Base-by-base conservation (phyloP, 805 yeast genomes). In the Saturnispora quitensis region DNA sequence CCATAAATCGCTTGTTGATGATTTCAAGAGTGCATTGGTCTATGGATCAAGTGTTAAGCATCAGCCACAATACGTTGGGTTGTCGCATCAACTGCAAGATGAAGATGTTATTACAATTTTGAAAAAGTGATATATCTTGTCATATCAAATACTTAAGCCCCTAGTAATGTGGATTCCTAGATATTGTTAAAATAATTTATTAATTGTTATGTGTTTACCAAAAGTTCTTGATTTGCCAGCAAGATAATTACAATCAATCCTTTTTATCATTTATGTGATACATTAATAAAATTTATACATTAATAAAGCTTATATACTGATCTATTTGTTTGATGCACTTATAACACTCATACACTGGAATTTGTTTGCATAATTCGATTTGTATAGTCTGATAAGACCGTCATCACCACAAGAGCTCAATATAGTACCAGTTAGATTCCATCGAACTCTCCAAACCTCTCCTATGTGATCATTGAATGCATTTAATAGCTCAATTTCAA, bases 101-200 rank as follows among this genome's bases (percentile, higher is more conserved):
- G 99, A 93, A 70, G 99, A 93, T 70, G 99, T 93, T 33, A 95
- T 93, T 48, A 91, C 99, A 18, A 88, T 90, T 60, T 77, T 90
- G 71, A 90, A 90, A 73, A 84, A 87, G 54, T 64, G 48, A 43
- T 44, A 27, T 33, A 10, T 22, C 34, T 3, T 13, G 15, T 31
- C 15, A 31, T 31, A 12, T 10, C 15, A 31, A 12, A 12, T 31
- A 31, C 13, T 31, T 12, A 31, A 13, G 15, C 15, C 34, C 34
- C 50, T 43, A 56, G 53, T 55, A 58, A 55, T 56, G 60, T 56
- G 60, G 60, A 45, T 58, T 58, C 50, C 55, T 55, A 40, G 46
- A 22, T 31, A 31, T 31, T 31, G 34, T 10, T 31, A 35, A 18
- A 27, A 40, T 47, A 33, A 5, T 45, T 45, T n/a, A 22, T 13